Base-by-base conservation (phyloP, 179 eudicot genomes). In the Drosera spatulata region DNA sequence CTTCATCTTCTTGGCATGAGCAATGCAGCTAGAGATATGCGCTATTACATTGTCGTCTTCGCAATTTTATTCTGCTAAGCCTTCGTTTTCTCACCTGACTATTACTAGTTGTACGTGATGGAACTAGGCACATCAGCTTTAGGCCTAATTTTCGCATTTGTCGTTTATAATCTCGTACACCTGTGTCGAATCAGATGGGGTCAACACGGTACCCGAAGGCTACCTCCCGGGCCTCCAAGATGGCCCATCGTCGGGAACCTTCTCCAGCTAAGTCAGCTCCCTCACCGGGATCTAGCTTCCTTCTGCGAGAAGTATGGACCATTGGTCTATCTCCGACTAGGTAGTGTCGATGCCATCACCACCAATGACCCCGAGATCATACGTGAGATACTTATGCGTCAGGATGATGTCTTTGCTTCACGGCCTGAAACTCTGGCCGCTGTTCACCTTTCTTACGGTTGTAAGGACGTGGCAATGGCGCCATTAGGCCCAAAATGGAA, bases 401-500 rank as follows among this genome's bases (percentile, higher is more conserved):
- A 93, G 7, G 99, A 93, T n/a, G 88, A 93, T 0, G 77, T 93
- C 0, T 93, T 93, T 6, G 86, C 95, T 44, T 90, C 99, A 1
- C 84, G 97, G 0, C 99, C 99, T 1, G 73, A 78, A 39, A 93
- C 99, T 37, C 68, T 86, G 3, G 99, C 97, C 2, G 93, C 97
- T 0, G 66, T 82, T 65, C 97, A 82, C 61, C 61, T 93, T 1
- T 97, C 99, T 12, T 93, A 93, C 49, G 81, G 83, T 3, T 86
- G 95, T 2, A 83, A 84, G 0, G 99, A 93, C 43, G 99, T 93
- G 50, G 99, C 99, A 33, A 45, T 90, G 53, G 97, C 97, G 13
- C 99, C 97, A 7, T 57, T 93, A 50, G 95, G 99, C 49, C 97
- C 97, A n/a, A 83, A 82, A 56, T 93, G 99, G 99, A 93, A 90